Evolutionary conservation across 768 basidiomycete genomes (phyloP).

Genomic region (Suillus clintonianus): DNA sequence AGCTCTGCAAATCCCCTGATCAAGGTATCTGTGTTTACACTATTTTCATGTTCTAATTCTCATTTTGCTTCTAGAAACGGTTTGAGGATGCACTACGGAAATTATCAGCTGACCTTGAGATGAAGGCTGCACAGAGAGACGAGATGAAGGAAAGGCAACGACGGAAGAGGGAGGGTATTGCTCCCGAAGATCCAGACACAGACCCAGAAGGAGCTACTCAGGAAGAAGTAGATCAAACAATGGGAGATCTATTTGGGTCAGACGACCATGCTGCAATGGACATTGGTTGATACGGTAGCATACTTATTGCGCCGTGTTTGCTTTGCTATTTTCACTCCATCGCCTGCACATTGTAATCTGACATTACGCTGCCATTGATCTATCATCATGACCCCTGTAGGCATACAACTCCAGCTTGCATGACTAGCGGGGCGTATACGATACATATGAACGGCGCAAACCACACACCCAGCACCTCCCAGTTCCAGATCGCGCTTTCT

Average conservation of each 20-base stretch:
- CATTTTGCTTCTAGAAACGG: constrained; percentile 60
- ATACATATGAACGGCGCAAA: constrained; percentile 80
- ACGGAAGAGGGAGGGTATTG: constrained; percentile 67
- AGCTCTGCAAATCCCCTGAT: constrained; percentile 87
- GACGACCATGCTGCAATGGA: constrained; percentile 43
- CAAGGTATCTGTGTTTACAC: constrained; percentile 46
- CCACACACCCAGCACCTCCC: constrained; percentile 82
- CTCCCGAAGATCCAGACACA: constrained; percentile 38
- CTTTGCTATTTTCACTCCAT: background rate
- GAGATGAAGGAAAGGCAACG: constrained; percentile 77
- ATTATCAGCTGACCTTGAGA: constrained; percentile 81
- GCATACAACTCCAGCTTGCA: constrained; percentile 69
- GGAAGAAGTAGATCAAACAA: constrained; percentile 35
- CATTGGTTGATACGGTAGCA: constrained; percentile 21
- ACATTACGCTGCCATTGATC: background rate
- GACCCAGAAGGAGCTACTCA: constrained; percentile 40
- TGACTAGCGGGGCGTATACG: constrained; percentile 72
- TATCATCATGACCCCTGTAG: constrained; percentile 31
- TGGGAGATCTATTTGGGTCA: constrained; percentile 48
- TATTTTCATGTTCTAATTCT: background rate
- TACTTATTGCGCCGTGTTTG: background rate
- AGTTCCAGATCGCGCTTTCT: constrained; percentile 63
- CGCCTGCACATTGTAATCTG: background rate
- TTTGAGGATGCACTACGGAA: constrained; percentile 94
- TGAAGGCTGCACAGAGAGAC: constrained; percentile 79